Percentiles rank a stretch among this genome's conserved stretches.
These are phyloP conservation scores for Penicillium aurantiogriseum DNA, from an alignment of 2,329 filamentous ascomycete species.

Conservation along the genomic window DNA sequence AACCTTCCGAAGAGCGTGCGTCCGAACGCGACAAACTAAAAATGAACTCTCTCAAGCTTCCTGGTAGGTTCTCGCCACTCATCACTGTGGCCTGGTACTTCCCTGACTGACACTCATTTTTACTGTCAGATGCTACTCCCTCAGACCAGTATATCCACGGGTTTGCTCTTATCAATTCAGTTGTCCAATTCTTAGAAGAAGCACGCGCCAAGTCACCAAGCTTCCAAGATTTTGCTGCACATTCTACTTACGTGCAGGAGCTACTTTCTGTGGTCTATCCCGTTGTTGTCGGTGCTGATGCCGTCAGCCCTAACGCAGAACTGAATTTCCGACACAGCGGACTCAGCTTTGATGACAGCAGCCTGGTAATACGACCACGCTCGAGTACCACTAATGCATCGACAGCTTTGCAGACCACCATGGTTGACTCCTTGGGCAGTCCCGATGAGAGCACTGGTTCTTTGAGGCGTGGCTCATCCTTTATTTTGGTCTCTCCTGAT, in stretches of 20 bases:
- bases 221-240: constrained; percentile 79
- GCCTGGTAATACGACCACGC: constrained; percentile 77
- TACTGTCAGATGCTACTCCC: constrained; percentile 7
- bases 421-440: constrained; percentile 52
- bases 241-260: constrained; percentile 77
- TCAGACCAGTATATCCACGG: constrained; percentile 14
- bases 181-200: constrained; percentile 75
- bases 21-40: constrained; percentile 3
- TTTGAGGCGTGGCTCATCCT: constrained; percentile 80
- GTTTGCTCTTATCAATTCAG: constrained; percentile 64
- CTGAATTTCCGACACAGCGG: constrained; percentile 78
- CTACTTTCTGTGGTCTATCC: constrained; percentile 81
- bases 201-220: constrained; percentile 71
- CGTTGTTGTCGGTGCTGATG: constrained; percentile 80
- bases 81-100: background rate
- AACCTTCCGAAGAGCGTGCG: constrained; percentile 10
- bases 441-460: constrained; percentile 55
- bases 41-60: constrained; percentile 15
- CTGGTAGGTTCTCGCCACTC: constrained; percentile 8
- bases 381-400: constrained; percentile 50
- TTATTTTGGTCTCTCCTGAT: constrained; percentile 78
- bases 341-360: constrained; percentile 80
- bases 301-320: constrained; percentile 79
- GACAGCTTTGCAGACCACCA: constrained; percentile 73
- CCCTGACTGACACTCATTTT: background rate